These are phyloP conservation scores for Massarina eburnea DNA, from an alignment of 2,329 filamentous ascomycete species.

Conservation along the genomic window DNA sequence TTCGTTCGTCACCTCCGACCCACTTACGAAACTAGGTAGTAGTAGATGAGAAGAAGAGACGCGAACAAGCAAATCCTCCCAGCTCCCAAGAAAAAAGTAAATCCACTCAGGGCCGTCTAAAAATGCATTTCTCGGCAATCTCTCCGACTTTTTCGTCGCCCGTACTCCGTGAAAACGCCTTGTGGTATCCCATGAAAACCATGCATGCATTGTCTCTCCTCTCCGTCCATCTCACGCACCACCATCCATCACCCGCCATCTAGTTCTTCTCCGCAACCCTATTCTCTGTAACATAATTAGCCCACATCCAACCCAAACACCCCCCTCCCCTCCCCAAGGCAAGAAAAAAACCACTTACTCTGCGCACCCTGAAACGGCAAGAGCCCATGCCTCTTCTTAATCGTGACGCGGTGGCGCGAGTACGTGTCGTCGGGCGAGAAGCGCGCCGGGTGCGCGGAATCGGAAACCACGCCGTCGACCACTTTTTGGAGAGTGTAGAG, in stretches of 20 bases:
- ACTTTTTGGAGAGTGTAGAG: constrained; percentile 96
- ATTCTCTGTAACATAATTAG: constrained; percentile 6
- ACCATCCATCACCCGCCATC: not conserved
- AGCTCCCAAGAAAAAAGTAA: no score
- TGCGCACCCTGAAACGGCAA: constrained; percentile 73
- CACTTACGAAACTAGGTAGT: no score
- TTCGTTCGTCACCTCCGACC: no score
- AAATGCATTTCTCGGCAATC: not conserved
- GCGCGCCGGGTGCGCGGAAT: constrained; percentile 91
- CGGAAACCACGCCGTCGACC: constrained; percentile 78
- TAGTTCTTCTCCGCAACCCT: constrained; percentile 9
- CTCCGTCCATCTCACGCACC: not conserved
- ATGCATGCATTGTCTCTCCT: no score
- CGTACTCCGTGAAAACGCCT: constrained; percentile 3
- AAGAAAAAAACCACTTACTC: constrained; percentile 43
- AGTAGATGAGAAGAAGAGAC: no score
- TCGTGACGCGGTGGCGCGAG: constrained; percentile 86
- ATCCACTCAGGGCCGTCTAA: no score
- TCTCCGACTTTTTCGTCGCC: not conserved
- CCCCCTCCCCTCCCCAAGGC: not conserved
- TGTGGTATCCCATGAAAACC: not conserved
- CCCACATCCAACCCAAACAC: not conserved
- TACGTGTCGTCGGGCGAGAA: constrained; percentile 99
- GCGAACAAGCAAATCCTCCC: no score
- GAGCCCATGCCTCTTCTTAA: constrained; percentile 91